phyloP scores from a whole-genome alignment of 306 rosid genomes.

The Prunus kanzakura region DNA sequence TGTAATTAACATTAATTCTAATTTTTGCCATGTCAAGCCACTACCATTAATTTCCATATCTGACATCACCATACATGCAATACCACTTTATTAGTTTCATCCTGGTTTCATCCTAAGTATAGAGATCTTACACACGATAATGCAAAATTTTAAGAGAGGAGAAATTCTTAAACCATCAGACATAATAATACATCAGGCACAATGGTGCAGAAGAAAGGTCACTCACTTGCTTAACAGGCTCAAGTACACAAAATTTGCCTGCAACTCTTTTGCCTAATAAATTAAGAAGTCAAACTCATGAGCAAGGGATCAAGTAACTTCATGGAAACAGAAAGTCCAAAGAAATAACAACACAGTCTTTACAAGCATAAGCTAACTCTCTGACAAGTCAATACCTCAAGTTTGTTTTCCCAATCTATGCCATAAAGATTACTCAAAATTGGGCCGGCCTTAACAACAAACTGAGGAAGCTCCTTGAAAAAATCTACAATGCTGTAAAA shows the following conservation, averaged over 20 bases:
- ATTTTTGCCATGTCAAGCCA: neutral
- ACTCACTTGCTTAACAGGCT: slow-evolving; percentile 85
- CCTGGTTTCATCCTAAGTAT: neutral
- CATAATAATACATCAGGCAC: neutral
- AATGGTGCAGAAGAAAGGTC: neutral
- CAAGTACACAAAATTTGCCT: slow-evolving; percentile 70
- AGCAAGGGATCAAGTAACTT: slow-evolving; percentile 24
- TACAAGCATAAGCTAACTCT: slow-evolving; percentile 16
- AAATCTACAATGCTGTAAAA: slow-evolving; percentile 72
- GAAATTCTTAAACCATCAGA: neutral
- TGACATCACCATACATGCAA: neutral
- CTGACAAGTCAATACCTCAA: slow-evolving; percentile 56
- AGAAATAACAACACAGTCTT: neutral
- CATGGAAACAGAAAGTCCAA: neutral
- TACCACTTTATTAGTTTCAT: neutral
- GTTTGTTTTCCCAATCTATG: slow-evolving; percentile 88
- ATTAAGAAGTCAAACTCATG: slow-evolving; percentile 7
- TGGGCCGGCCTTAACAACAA: slow-evolving; percentile 82
- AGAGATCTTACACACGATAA: neutral
- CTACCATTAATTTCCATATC: neutral
- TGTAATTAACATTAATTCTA: neutral
- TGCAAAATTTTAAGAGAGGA: neutral
- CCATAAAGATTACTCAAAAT: slow-evolving; percentile 66
- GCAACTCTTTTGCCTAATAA: slow-evolving; percentile 80
- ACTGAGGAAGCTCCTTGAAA: slow-evolving; percentile 95